Percentiles rank a stretch among this genome's conserved stretches.
These are phyloP conservation scores for Hibiscus syriacus DNA, from an alignment of 345 rosid genomes.

Conservation along the genomic window DNA sequence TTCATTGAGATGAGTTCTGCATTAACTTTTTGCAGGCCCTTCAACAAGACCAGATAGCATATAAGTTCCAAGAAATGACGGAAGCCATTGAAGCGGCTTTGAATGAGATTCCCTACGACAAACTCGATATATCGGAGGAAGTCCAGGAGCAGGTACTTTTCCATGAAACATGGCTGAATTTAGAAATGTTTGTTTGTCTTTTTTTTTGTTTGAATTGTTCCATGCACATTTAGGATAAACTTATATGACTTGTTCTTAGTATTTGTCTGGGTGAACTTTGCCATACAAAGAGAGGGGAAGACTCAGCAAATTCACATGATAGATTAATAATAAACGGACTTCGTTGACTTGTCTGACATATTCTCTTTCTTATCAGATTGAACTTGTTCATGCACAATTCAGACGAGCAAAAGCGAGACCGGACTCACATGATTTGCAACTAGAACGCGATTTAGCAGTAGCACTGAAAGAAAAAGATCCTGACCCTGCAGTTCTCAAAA, in stretches of 20 bases:
- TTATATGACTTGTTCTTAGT: background rate
- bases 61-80: conserved; percentile 42
- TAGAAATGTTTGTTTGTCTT: background rate
- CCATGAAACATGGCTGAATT: background rate
- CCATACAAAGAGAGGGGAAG: background rate
- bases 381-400: conserved; percentile 82
- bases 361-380: conserved; percentile 36
- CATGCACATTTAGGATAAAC: background rate
- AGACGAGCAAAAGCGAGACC: conserved; percentile 65
- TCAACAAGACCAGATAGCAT: conserved; percentile 35
- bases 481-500: conserved; percentile 45
- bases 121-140: conserved; percentile 67
- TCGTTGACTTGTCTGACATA: background rate
- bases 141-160: conserved; percentile 76
- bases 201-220: background rate
- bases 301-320: background rate
- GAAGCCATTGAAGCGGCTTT: conserved; percentile 70
- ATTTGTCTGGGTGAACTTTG: background rate
- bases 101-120: conserved; percentile 49
- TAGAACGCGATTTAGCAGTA: conserved; percentile 58
- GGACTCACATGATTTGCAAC: conserved; percentile 54
- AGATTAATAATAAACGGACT: background rate
- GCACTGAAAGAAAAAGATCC: conserved; percentile 54
- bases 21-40: conserved; percentile 39
- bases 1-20: background rate